These are phyloP conservation scores for Candida caryicola DNA, from an alignment of 805 yeast species.

Conservation along the genomic window DNA sequence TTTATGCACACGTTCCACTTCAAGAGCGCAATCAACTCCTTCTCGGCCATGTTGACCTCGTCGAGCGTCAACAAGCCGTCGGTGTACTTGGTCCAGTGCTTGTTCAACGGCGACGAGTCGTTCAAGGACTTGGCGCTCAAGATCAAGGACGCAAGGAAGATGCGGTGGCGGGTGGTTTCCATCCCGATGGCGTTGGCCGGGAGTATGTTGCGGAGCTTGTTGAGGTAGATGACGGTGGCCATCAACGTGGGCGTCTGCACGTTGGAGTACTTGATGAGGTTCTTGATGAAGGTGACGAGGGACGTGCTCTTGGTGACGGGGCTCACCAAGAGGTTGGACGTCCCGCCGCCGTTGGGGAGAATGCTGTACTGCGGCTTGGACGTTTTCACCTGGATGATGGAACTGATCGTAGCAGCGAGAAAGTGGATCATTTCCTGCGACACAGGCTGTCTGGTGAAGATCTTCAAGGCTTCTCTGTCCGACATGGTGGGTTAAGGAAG, in stretches of 20 bases:
- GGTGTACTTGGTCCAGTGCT: constrained; percentile 94
- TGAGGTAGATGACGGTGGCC: constrained; percentile 84
- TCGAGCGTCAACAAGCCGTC: constrained; percentile 72
- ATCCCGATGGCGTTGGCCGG: constrained; percentile 91
- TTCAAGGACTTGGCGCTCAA: constrained; percentile 90
- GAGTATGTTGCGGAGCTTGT: constrained; percentile 68
- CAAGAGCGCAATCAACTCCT: constrained; percentile 76
- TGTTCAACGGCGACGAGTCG: constrained; percentile 92
- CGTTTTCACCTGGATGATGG: constrained; percentile 49
- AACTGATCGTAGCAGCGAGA: constrained; percentile 55
- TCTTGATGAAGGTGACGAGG: constrained; percentile 64
- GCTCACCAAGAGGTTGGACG: constrained; percentile 18
- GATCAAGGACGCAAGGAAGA: constrained; percentile 84
- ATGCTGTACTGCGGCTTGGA: constrained; percentile 24
- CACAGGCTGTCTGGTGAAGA: constrained; percentile 56
- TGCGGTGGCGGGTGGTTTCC: constrained; percentile 89
- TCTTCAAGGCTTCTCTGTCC: constrained; percentile 46
- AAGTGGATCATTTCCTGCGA: constrained; percentile 55
- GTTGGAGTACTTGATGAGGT: constrained; percentile 73
- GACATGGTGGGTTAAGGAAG: constrained; percentile 16
- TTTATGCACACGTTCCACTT: constrained; percentile 81
- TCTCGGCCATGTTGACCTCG: constrained; percentile 89
- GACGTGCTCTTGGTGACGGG: constrained; percentile 24
- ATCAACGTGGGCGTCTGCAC: constrained; percentile 94
- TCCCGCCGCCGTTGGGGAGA: constrained; percentile 28